These are phyloP conservation scores for Chaetothyriales sp. DNA, from an alignment of 2,329 filamentous ascomycete genomes.

Conservation along the genomic window DNA sequence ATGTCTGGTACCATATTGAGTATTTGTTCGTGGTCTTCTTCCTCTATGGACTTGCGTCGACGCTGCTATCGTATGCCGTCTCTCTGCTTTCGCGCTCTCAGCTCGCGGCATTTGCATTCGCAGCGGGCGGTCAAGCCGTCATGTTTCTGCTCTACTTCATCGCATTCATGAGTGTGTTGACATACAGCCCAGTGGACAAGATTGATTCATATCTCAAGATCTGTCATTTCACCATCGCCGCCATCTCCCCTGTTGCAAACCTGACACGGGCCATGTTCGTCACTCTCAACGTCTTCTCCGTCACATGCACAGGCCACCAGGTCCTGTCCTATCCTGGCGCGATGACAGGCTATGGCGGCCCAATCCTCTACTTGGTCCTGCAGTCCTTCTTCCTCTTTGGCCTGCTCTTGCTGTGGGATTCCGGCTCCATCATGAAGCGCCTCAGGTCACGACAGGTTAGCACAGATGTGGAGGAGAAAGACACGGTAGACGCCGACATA, in stretches of 20 bases:
- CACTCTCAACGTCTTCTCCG: constrained; percentile 69
- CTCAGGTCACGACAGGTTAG: constrained; percentile 34
- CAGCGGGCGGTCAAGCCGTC: constrained; percentile 61
- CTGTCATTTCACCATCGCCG: constrained; percentile 61
- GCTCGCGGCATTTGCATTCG: constrained; percentile 70
- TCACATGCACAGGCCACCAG: constrained; percentile 52
- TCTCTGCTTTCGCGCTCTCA: constrained; percentile 69
- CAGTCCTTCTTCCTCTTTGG: constrained; percentile 60
- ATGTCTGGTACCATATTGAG: constrained; percentile 62
- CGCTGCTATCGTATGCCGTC: constrained; percentile 63
- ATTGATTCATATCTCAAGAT: constrained; percentile 55
- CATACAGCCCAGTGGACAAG: constrained; percentile 55
- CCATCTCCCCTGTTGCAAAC: constrained; percentile 64
- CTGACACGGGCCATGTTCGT: constrained; percentile 62
- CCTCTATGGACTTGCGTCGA: constrained; percentile 67
- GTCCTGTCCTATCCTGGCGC: constrained; percentile 55
- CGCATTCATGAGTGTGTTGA: constrained; percentile 57
- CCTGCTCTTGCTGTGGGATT: constrained; percentile 66
- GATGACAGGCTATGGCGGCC: constrained; percentile 65
- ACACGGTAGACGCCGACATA: constrained; percentile 44
- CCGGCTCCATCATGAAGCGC: constrained; percentile 50
- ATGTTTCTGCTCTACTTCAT: constrained; percentile 60
- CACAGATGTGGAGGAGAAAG: constrained; percentile 27
- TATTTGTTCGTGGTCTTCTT: constrained; percentile 73
- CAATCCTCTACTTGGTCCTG: constrained; percentile 66